Evolutionary conservation across 1,284 basidiomycete genomes (phyloP).

Genomic region (Apiotrichum sp.): DNA sequence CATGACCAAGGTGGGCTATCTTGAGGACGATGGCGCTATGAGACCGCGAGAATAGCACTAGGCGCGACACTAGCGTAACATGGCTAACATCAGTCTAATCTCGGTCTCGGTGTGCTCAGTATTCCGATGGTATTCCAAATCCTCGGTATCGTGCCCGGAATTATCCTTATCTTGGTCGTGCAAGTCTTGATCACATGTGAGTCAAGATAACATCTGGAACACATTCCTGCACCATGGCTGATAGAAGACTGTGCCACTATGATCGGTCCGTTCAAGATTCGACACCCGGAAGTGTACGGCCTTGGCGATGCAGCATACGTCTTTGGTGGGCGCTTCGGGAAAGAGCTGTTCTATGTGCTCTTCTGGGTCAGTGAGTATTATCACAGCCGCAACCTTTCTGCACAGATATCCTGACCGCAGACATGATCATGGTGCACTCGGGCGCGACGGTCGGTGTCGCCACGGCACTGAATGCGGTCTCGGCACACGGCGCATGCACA

Average conservation of each 20-base stretch:
- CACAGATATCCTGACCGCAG: not conserved
- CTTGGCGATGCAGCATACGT: constrained; percentile 22
- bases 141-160: constrained; percentile 26
- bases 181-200: not conserved
- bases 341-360: not conserved
- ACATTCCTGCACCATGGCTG: not conserved
- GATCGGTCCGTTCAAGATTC: constrained; percentile 14
- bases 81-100: constrained; percentile 9
- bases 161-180: constrained; percentile 22
- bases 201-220: not conserved
- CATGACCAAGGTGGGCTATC: constrained; percentile 6
- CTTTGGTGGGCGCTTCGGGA: not conserved
- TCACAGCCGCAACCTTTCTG: not conserved
- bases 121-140: constrained; percentile 28
- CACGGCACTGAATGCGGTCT: constrained; percentile 21
- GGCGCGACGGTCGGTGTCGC: not conserved
- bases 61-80: not conserved
- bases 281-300: constrained; percentile 16
- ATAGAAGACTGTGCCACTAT: constrained; percentile 3
- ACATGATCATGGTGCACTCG: constrained; percentile 4
- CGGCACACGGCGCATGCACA: constrained; percentile 28
- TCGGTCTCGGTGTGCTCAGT: constrained; percentile 28
- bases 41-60: not conserved
- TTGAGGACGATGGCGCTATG: too few relatives aligned
- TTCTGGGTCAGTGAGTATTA: constrained; percentile 1